Evolutionary conservation across 2,329 filamentous ascomycete species (phyloP), one percentile per base, ranked within the genome.

Genomic region (Fusarium pininemorale): DNA sequence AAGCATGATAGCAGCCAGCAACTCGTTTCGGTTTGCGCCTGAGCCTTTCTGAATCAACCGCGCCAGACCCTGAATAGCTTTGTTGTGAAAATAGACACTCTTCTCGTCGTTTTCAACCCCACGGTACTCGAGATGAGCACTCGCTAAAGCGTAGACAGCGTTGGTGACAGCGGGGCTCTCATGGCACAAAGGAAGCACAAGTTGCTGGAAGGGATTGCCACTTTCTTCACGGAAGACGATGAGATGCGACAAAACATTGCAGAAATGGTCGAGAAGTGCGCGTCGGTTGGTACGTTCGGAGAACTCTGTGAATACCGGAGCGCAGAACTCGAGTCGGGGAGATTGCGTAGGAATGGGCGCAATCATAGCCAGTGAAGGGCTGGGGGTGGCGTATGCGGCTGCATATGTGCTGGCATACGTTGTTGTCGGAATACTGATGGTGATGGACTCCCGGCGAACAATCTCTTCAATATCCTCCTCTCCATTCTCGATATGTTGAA

Each of bases 61-160:
- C 3, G 88, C 86, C 42, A 92, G 80, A 2, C 88, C 89, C 73
- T 89, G 87, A 30, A 91, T 87, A 16, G 90, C 89, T 76, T 85
- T 84, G 67, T 87, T 90, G 70, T 91, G 90, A 70, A 90, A 91
- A 69, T 86, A 86, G 3, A 90, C 80, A 41, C 89, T 90, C 74
- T 86, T 88, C 74, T 91, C 88, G 26, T 82, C 79, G 28, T 86
- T 87, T 32, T 86, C 81, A 11, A 89, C 82, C 5, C 88, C 88
- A 32, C 88, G 83, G 55, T 89, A 94, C 73, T 96, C 93, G 66
- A 97, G 85, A 80, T 98, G 96, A 66, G 95, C 96, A 64, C 93
- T 93, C 1, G 94, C 90, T 13, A 98, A 85, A 1, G 95, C 94
- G 66, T 94, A 95, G 68, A 98, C 92, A 15, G 95, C 94, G 78